Evolutionary conservation across 2,329 filamentous ascomycete genomes (phyloP).

Genomic region (Lachnellula arida): DNA sequence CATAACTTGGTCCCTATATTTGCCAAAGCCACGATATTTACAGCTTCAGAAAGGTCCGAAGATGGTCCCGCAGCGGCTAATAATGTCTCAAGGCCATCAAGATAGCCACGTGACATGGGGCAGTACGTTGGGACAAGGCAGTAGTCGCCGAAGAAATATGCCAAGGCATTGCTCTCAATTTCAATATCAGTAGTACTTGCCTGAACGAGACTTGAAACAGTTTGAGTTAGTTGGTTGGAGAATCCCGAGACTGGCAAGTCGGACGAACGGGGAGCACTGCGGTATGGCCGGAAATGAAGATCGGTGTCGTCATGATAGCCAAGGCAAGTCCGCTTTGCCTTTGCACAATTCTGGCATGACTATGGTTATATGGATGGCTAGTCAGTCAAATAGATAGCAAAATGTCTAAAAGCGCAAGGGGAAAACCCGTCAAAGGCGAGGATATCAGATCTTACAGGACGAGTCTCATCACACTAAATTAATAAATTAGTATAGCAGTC

Average conservation of each 20-base stretch:
- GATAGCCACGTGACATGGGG: slow-evolving; percentile 17
- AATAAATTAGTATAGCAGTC: neutral
- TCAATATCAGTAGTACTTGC: slow-evolving; percentile 3
- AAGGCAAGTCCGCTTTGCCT: neutral
- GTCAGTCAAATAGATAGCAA: neutral
- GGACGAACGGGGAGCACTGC: neutral
- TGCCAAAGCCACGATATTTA: slow-evolving; percentile 15
- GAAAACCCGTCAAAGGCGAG: neutral
- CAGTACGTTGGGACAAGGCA: slow-evolving; percentile 14
- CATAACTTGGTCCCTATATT: slow-evolving; percentile 13
- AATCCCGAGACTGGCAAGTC: neutral
- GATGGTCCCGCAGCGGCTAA: slow-evolving; percentile 6
- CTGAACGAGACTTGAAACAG: neutral
- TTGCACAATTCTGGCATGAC: neutral
- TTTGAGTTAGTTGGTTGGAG: slow-evolving; percentile 5
- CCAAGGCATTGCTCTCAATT: slow-evolving; percentile 8
- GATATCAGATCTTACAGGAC: slow-evolving; percentile 15
- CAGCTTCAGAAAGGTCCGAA: slow-evolving; percentile 16
- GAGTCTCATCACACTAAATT: slow-evolving; percentile 20
- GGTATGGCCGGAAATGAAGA: neutral
- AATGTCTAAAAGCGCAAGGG: neutral
- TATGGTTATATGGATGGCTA: neutral
- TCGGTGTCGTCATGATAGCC: neutral
- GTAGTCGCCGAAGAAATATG: slow-evolving; percentile 20
- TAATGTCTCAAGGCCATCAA: slow-evolving; percentile 16